Conservation (phyloP, 352 stramenopile genomes). For the Pythium aquatile region DNA sequence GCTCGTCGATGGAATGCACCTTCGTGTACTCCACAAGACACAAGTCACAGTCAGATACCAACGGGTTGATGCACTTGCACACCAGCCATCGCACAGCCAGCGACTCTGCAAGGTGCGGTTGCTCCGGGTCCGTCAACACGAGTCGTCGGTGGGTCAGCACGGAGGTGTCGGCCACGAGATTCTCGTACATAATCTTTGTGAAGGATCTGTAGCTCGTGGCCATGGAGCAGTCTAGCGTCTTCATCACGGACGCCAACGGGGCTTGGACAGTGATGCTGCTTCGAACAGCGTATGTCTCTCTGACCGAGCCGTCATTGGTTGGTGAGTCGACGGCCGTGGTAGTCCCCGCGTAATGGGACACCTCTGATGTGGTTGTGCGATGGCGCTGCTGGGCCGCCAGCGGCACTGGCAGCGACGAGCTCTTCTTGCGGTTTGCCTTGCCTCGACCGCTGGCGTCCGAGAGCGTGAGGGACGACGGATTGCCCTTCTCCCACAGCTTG, state of each 20-base stretch:
- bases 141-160: conserved; percentile 67
- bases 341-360: background rate
- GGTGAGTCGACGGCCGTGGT: background rate
- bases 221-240: conserved; percentile 55
- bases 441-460: conserved; percentile 5
- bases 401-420: conserved; percentile 2
- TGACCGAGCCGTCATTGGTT: background rate
- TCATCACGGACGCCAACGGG: conserved; percentile 52
- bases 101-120: conserved; percentile 33
- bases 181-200: conserved; percentile 74
- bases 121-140: background rate
- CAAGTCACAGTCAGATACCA: conserved; percentile 71
- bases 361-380: background rate
- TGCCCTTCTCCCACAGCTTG: conserved; percentile 57
- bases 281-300: conserved; percentile 47
- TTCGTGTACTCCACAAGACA: conserved; percentile 74
- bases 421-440: background rate
- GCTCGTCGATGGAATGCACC: conserved; percentile 51
- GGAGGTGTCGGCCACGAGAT: conserved; percentile 62
- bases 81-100: conserved; percentile 72
- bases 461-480: conserved; percentile 15
- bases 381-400: background rate
- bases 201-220: conserved; percentile 64
- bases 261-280: conserved; percentile 57
- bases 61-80: conserved; percentile 57